Evolutionary conservation across 75 land plant species (phyloP), one percentile per base, ranked within the genome.

Genomic region (Azolla pinnata): DNA sequence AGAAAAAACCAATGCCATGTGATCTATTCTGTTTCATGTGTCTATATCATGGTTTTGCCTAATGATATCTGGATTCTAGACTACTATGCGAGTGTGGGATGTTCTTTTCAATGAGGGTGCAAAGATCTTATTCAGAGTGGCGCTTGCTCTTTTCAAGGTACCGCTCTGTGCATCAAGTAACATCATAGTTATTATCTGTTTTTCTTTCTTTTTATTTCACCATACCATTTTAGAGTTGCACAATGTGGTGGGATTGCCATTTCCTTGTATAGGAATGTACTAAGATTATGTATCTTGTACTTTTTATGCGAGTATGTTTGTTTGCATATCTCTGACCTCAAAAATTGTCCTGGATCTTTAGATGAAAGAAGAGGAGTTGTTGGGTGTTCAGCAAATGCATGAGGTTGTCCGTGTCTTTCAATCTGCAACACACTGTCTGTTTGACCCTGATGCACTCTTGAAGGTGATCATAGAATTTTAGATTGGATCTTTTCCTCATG

Each of bases 31-130:
- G 7, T 8, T 59, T 45, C 28, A n/a, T n/a, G n/a, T n/a, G n/a
- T n/a, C n/a, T n/a, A n/a, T n/a, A n/a, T n/a, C n/a, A n/a, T n/a
- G n/a, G n/a, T n/a, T n/a, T n/a, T n/a, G n/a, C n/a, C n/a, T n/a
- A n/a, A n/a, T 18, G 16, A 16, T 29, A 46, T 7, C 56, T 32
- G 54, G 44, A n/a, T 17, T 47, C 0, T 31, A 87, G 93, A 87
- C 92, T 31, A 78, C 97, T 2, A 57, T 91, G 79, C 74, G 97
- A 26, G 77, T 87, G 20, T 91, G 97, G 97, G 97, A 91, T 80
- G 83, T 87, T 29, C 83, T 91, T 33, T 91, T 91, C 80, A 81
- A 78, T 57, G 93, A 91, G 47, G 97, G 97, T 29, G 85, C 88
- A 12, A 79, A 81, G 50, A 78, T 84, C 65, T 57, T 91, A 20